These are phyloP conservation scores for Nevesoporus exiguus DNA, from an alignment of 768 basidiomycete genomes.

Conservation along the genomic window DNA sequence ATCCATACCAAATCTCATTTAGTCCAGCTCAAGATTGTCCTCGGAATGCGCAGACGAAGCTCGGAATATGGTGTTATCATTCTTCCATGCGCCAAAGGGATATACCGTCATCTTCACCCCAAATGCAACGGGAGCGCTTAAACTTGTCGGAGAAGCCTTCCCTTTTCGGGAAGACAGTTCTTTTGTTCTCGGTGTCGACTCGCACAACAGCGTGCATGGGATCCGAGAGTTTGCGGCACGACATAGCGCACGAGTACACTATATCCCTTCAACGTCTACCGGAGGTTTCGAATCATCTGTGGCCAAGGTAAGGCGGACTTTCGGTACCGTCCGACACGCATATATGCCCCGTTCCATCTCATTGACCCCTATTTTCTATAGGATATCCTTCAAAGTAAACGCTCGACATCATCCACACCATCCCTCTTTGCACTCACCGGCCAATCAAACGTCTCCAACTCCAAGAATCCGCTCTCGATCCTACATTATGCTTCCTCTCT, in stretches of 20 bases:
- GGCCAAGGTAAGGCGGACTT: conserved; percentile 50
- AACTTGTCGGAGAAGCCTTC: conserved; percentile 78
- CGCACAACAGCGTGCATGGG: conserved; percentile 83
- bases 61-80: conserved; percentile 66
- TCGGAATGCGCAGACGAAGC: conserved; percentile 65
- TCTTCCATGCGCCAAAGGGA: conserved; percentile 71
- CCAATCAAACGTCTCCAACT: conserved; percentile 80
- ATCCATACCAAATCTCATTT: neutral
- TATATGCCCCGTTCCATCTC: conserved; percentile 17
- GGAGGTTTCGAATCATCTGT: conserved; percentile 60
- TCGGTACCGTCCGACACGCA: neutral
- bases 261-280: conserved; percentile 58
- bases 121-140: conserved; percentile 76
- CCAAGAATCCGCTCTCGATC: conserved; percentile 65
- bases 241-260: conserved; percentile 55
- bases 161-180: conserved; percentile 58
- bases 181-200: conserved; percentile 71
- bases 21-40: conserved; percentile 64
- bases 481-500: conserved; percentile 60
- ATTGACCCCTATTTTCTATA: conserved; percentile 25
- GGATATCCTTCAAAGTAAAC: conserved; percentile 52
- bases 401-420: conserved; percentile 38
- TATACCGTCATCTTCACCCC: conserved; percentile 82
- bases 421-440: conserved; percentile 74
- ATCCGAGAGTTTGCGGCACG: conserved; percentile 66